Evolutionary conservation across 1,139 yeast genomes (phyloP).

Genomic region (Meyerozyma carpophila): DNA sequence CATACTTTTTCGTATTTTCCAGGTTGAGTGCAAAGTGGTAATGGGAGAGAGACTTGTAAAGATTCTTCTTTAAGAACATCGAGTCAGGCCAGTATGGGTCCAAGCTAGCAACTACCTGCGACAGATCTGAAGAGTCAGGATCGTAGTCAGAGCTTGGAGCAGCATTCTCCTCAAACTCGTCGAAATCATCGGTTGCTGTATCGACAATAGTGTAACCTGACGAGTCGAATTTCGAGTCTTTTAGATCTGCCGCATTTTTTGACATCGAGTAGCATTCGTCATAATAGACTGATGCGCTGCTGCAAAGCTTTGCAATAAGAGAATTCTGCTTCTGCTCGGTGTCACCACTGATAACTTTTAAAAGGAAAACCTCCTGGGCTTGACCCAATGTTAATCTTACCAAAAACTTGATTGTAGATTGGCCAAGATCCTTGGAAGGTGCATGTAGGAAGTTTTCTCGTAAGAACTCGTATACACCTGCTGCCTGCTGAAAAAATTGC

Average conservation of each 20-base stretch:
- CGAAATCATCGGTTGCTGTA: constrained; percentile 11
- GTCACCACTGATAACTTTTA: constrained; percentile 53
- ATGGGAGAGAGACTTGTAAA: constrained; percentile 38
- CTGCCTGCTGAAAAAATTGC: constrained; percentile 65
- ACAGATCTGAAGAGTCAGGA: constrained; percentile 23
- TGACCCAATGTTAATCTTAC: constrained; percentile 71
- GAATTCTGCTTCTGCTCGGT: constrained; percentile 52
- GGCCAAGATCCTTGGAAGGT: constrained; percentile 74
- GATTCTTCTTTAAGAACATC: constrained; percentile 44
- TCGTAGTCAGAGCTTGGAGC: constrained; percentile 19
- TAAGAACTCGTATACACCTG: constrained; percentile 70
- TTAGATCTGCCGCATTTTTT: constrained; percentile 9
- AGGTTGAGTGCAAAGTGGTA: constrained; percentile 50
- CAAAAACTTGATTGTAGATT: constrained; percentile 64
- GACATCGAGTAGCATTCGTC: constrained; percentile 38
- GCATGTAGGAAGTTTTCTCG: constrained; percentile 85
- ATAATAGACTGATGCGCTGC: constrained; percentile 54
- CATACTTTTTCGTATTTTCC: constrained; percentile 53
- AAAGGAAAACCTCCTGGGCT: constrained; percentile 78
- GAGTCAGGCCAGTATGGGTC: constrained; percentile 41
- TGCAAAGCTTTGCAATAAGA: constrained; percentile 66
- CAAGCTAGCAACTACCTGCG: constrained; percentile 40
- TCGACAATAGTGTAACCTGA: constrained; percentile 10
- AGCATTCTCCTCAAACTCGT: constrained; percentile 8
- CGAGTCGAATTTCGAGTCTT: constrained; percentile 2